phyloP scores from a whole-genome alignment of 306 rosid species.

The Adenanthera pavonina region DNA sequence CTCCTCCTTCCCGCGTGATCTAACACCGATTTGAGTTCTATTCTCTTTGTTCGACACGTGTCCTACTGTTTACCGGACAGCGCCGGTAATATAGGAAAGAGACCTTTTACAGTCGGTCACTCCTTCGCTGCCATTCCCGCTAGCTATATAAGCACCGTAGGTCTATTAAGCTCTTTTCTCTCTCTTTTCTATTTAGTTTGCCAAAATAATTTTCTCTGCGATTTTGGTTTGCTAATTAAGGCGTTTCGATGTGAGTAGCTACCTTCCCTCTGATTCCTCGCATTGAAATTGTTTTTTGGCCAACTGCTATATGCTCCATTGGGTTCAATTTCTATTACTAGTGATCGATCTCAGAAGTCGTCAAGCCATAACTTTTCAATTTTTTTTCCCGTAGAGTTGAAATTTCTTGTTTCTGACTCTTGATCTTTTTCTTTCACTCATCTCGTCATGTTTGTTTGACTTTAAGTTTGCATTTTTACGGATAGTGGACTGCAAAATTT shows the following conservation, averaged over 20 bases:
- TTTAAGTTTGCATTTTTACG: slow-evolving; percentile 17
- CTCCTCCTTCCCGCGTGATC: background rate
- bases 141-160: slow-evolving; percentile 14
- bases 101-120: slow-evolving; percentile 8
- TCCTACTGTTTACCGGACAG: background rate
- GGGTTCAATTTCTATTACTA: background rate
- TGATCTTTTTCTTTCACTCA: slow-evolving; percentile 7
- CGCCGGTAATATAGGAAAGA: background rate
- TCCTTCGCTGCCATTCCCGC: slow-evolving; percentile 7
- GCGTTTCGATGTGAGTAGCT: slow-evolving; percentile 56
- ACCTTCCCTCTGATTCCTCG: background rate
- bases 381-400: background rate
- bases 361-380: background rate
- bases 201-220: slow-evolving; percentile 2
- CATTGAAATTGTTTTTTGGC: background rate
- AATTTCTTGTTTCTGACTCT: background rate
- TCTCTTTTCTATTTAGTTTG: background rate
- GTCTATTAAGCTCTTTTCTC: background rate
- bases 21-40: slow-evolving; percentile 19
- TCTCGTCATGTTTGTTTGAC: background rate
- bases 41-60: slow-evolving; percentile 13
- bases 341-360: slow-evolving; percentile 49
- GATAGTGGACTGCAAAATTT: background rate
- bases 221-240: slow-evolving; percentile 19
- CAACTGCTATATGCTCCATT: background rate